These are phyloP conservation scores for Saccharomyces hybrid DNA, from an alignment of 1,139 yeast species.

Conservation along the genomic window DNA sequence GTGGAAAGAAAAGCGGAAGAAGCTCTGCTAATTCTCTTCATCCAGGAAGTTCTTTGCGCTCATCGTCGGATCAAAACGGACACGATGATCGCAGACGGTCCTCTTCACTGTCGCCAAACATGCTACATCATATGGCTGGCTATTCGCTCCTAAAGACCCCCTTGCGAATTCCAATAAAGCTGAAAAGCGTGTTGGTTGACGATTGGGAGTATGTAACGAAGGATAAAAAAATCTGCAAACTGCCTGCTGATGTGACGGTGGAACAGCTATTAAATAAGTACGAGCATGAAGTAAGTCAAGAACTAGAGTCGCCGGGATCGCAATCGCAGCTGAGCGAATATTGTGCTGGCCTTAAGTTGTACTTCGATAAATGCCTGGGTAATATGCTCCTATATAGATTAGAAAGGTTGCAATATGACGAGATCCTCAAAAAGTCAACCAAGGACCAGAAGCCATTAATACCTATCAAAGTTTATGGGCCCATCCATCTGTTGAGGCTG, in stretches of 20 bases:
- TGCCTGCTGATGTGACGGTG: constrained; percentile 53
- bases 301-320: constrained; percentile 37
- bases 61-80: constrained; percentile 1
- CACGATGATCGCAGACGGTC: neutral
- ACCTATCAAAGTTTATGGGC: constrained; percentile 56
- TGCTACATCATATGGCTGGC: neutral
- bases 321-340: constrained; percentile 59
- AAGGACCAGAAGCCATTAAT: neutral
- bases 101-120: constrained; percentile 4
- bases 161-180: constrained; percentile 51
- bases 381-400: constrained; percentile 69
- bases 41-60: neutral
- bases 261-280: constrained; percentile 46
- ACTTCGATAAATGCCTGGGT: constrained; percentile 71
- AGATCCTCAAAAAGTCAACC: constrained; percentile 34
- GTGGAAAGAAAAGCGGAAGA: constrained; percentile 3
- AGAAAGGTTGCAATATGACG: constrained; percentile 74
- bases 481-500: constrained; percentile 67
- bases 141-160: constrained; percentile 40
- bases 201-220: constrained; percentile 92
- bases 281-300: constrained; percentile 20
- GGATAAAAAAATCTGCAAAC: constrained; percentile 55
- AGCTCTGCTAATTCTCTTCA: neutral
- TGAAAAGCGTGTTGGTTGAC: constrained; percentile 70
- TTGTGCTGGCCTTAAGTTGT: constrained; percentile 58